phyloP scores from a whole-genome alignment of 106 monocot genomes.

The Chionographis japonica region DNA sequence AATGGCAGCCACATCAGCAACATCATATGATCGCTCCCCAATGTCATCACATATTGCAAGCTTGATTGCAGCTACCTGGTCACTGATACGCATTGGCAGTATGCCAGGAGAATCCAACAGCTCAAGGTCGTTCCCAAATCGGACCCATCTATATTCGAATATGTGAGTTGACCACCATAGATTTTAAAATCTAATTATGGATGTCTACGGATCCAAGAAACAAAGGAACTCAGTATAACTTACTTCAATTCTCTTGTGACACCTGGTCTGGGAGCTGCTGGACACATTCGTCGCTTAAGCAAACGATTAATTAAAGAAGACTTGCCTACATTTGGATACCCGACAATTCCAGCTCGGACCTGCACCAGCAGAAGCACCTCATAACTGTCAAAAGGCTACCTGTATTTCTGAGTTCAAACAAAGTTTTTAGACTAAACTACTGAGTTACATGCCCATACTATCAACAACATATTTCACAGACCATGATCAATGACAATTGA shows the following conservation, averaged over 20 bases:
- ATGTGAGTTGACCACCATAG: neutral
- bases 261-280: conserved; percentile 94
- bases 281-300: conserved; percentile 88
- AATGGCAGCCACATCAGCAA: conserved; percentile 74
- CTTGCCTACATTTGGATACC: conserved; percentile 99
- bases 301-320: conserved; percentile 94
- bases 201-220: too few relatives aligned
- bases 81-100: conserved; percentile 90
- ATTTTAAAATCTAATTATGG: too few relatives aligned
- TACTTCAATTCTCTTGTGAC: conserved; percentile 94
- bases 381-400: neutral
- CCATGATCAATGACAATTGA: too few relatives aligned
- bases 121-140: conserved; percentile 87
- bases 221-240: neutral
- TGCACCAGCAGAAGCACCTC: conserved; percentile 10
- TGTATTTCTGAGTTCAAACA: neutral
- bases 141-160: conserved; percentile 82
- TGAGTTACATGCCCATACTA: too few relatives aligned
- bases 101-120: conserved; percentile 97
- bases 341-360: conserved; percentile 97
- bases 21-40: conserved; percentile 94
- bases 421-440: too few relatives aligned
- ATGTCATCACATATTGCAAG: conserved; percentile 99
- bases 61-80: conserved; percentile 86
- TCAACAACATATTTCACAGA: too few relatives aligned